A percentile compares a stretch with the other conserved stretches of the same genome.
phyloP scores from a whole-genome alignment of 192 early-diverging fungal genomes.

The Backusella macrospora region DNA sequence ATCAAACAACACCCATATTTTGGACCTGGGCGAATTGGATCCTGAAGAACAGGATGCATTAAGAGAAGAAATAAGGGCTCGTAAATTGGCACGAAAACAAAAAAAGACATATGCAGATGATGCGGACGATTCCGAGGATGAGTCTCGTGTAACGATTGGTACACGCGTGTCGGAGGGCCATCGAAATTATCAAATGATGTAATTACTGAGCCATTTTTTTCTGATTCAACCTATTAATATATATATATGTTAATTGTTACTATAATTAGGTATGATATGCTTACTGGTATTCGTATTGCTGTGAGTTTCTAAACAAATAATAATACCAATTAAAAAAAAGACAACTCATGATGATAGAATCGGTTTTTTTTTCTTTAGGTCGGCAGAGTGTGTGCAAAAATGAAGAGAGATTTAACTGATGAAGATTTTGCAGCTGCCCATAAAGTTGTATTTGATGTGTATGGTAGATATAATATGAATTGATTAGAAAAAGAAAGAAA shows the following conservation, averaged over 20 bases:
- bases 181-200: constrained; percentile 25
- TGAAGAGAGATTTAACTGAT: constrained; percentile 65
- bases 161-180: constrained; percentile 26
- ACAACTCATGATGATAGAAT: constrained; percentile 1
- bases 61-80: constrained; percentile 12
- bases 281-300: constrained; percentile 30
- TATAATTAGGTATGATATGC: constrained; percentile 24
- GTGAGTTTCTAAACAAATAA: background rate
- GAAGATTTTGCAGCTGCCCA: constrained; percentile 89
- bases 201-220: background rate
- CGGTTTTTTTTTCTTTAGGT: constrained; percentile 42
- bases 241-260: background rate
- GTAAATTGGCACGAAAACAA: background rate
- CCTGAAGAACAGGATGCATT: constrained; percentile 13
- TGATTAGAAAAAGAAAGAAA: constrained; percentile 91
- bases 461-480: constrained; percentile 60
- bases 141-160: constrained; percentile 57
- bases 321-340: background rate
- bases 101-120: constrained; percentile 15
- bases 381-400: constrained; percentile 87
- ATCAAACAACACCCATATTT: background rate
- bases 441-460: constrained; percentile 98
- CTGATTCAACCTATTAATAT: background rate
- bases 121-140: constrained; percentile 31
- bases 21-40: constrained; percentile 19